Evolutionary conservation across 768 basidiomycete genomes (phyloP).

Genomic region (Zangia roseola): DNA sequence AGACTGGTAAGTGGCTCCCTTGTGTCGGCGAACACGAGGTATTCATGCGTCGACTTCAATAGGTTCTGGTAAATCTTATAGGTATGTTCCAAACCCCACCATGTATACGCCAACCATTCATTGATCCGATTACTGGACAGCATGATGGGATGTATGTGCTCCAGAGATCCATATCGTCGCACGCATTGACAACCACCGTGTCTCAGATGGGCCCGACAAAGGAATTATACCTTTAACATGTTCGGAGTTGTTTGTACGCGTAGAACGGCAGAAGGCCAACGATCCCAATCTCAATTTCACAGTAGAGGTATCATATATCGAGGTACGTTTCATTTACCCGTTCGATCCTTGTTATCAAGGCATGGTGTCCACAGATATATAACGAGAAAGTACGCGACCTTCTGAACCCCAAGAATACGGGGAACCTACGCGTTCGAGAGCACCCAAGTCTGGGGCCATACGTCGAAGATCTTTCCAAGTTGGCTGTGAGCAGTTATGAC

Average conservation of each 20-base stretch:
- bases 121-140: constrained; percentile 37
- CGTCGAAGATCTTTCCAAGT: constrained; percentile 94
- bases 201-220: constrained; percentile 86
- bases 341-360: neutral
- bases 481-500: constrained; percentile 86
- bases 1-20: constrained; percentile 65
- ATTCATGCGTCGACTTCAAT: constrained; percentile 7
- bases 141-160: constrained; percentile 91
- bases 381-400: constrained; percentile 98
- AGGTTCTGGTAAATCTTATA: constrained; percentile 94
- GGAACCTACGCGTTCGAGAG: constrained; percentile 94
- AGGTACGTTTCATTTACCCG: constrained; percentile 46
- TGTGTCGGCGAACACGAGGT: neutral
- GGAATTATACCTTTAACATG: constrained; percentile 98
- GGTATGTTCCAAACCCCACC: constrained; percentile 46
- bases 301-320: constrained; percentile 98
- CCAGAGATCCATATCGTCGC: constrained; percentile 1
- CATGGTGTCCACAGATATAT: constrained; percentile 61
- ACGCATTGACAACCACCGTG: constrained; percentile 5
- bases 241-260: constrained; percentile 85
- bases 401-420: constrained; percentile 94
- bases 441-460: constrained; percentile 97
- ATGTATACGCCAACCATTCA: neutral
- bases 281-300: constrained; percentile 78
- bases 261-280: constrained; percentile 56